Base-by-base conservation (phyloP, 2,329 filamentous ascomycete species). In the Fusarium siculi region DNA sequence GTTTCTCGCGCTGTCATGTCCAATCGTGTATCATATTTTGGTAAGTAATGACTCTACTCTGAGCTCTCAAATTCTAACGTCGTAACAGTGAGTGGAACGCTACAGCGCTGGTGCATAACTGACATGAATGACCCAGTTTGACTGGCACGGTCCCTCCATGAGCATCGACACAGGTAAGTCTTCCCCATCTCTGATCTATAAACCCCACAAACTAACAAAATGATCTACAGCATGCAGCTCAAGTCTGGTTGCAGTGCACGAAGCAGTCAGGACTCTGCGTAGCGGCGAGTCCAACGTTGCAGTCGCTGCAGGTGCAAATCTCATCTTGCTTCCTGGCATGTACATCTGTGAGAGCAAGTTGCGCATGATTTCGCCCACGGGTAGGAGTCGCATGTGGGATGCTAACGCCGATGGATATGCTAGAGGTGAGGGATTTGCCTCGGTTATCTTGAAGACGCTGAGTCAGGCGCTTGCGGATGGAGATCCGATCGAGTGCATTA, bases 401-500 rank as follows among this genome's bases (percentile, higher is more conserved):
- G 40, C 42, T 2, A 43, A 50, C 3, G 72, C 61, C 2, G 49
- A 72, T 7, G 70, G 73, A 0, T 75, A 75, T 23, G 73, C 66
- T 2, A 67, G 73, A 28, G 73, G 72, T 2, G 72, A 75, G 18
- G 73, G 72, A 10, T 53, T 70, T 4, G 69, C 63, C 0, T 37
- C 63, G 2, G 40, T 74, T 8, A 47, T 73, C 11, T 52, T 75
- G 10, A 75, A 75, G 46, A 63, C 62, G 5, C 44, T 74, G 2
- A 58, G 59, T 15, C 44, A 61, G 40, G 65, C 65, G 0, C 18
- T 68, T 7, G 25, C 30, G 2, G 62, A 67, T 15, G 47, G 54
- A 1, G 65, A 68, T 40, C 23, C 42, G 0, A 68, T 68, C 7
- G 65, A 68, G 19, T 52, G 47, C 15, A 25, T 68, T 1, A 61